Conservation (phyloP, 768 basidiomycete species). For the Mycena olivaceomarginata region DNA sequence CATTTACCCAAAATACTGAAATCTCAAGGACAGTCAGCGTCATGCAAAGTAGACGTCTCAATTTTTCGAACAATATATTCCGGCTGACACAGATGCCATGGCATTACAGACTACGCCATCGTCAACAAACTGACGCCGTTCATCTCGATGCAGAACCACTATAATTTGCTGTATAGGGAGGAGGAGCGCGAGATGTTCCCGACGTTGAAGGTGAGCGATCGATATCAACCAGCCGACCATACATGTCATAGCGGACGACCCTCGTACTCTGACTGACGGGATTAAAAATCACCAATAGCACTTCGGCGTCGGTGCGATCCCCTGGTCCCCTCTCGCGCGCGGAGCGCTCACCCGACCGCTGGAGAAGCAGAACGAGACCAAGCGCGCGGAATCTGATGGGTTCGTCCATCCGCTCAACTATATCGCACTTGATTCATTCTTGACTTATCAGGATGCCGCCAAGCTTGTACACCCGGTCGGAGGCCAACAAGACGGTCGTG, state of each 20-base stretch:
- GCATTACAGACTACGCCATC: slow-evolving; percentile 72
- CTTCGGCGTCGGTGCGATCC: slow-evolving; percentile 74
- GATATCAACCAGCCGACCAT: too few species aligned
- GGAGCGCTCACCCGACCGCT: slow-evolving; percentile 67
- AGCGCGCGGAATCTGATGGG: slow-evolving; percentile 61
- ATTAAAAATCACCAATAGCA: slow-evolving; percentile 51
- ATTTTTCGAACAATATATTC: neutral
- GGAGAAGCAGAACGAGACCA: slow-evolving; percentile 52
- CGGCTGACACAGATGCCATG: neutral
- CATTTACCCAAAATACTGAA: neutral
- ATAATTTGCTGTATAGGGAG: slow-evolving; percentile 78
- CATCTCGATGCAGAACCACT: slow-evolving; percentile 83
- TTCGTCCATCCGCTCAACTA: slow-evolving; percentile 17
- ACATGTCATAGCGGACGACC: neutral
- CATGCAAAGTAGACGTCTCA: slow-evolving; percentile 68
- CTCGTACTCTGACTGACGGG: neutral
- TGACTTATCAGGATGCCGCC: slow-evolving; percentile 30
- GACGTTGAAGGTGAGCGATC: slow-evolving; percentile 65
- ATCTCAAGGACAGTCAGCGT: slow-evolving; percentile 62
- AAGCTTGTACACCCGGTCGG: slow-evolving; percentile 35
- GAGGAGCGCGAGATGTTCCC: slow-evolving; percentile 82
- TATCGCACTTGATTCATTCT: neutral
- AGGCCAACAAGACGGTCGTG: slow-evolving; percentile 35
- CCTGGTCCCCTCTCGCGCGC: slow-evolving; percentile 76
- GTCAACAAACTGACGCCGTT: slow-evolving; percentile 75